phyloP scores from a whole-genome alignment of 768 basidiomycete genomes.

The Podaxis carcinomalis region DNA sequence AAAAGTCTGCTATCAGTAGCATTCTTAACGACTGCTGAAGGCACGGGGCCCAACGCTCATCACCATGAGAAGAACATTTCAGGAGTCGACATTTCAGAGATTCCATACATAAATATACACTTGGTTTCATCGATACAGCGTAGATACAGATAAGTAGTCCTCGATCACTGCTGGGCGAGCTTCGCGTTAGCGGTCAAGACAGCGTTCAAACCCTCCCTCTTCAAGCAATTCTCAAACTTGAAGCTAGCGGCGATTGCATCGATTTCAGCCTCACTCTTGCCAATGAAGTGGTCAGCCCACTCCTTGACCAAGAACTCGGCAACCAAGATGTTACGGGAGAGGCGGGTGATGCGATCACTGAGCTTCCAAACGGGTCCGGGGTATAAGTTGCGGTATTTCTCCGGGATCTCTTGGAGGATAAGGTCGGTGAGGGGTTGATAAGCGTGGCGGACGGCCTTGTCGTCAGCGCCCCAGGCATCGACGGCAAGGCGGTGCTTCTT shows the following conservation, averaged over 20 bases:
- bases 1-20: slow-evolving; percentile 43
- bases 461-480: slow-evolving; percentile 78
- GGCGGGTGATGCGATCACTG: slow-evolving; percentile 45
- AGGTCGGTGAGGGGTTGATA: slow-evolving; percentile 67
- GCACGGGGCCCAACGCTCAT: neutral
- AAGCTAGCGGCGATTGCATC: slow-evolving; percentile 77
- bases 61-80: neutral
- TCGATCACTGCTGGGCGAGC: slow-evolving; percentile 1
- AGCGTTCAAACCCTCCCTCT: slow-evolving; percentile 62
- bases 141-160: neutral
- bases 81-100: neutral
- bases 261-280: slow-evolving; percentile 54
- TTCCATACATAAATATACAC: neutral
- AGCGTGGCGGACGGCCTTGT: slow-evolving; percentile 44
- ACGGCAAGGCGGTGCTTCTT: slow-evolving; percentile 77
- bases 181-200: slow-evolving; percentile 41
- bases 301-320: slow-evolving; percentile 68
- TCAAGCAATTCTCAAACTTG: slow-evolving; percentile 62
- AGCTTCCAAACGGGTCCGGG: slow-evolving; percentile 64
- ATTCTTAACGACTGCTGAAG: slow-evolving; percentile 33
- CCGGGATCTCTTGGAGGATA: slow-evolving; percentile 51
- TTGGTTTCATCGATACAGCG: neutral
- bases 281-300: slow-evolving; percentile 68
- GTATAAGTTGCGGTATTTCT: slow-evolving; percentile 50
- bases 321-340: slow-evolving; percentile 65